A percentile compares a stretch with the other conserved stretches of the same genome.
phyloP scores from a whole-genome alignment of 2,329 filamentous ascomycete species.

The Xylaria sp. region DNA sequence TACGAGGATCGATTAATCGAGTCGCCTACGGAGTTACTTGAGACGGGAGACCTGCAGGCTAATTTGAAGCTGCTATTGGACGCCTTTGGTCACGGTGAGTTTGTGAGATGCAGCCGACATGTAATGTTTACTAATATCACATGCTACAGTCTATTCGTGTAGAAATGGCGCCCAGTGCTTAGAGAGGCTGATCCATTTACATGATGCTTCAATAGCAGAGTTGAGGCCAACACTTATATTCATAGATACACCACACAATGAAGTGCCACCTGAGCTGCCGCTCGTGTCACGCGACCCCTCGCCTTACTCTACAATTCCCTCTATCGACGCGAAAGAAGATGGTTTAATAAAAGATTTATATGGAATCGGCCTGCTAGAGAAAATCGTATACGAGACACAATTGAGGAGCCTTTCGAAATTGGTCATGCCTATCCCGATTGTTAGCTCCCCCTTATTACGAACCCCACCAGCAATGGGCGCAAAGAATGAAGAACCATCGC shows the following conservation, averaged over 20 bases:
- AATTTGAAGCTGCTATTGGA: slow-evolving; percentile 63
- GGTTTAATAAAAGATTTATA: slow-evolving; percentile 61
- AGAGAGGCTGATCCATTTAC: slow-evolving; percentile 62
- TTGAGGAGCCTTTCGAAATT: slow-evolving; percentile 66
- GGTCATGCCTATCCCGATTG: slow-evolving; percentile 65
- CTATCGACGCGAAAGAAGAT: slow-evolving; percentile 54
- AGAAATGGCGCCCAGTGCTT: slow-evolving; percentile 64
- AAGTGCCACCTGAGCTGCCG: slow-evolving; percentile 53
- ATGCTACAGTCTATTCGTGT: slow-evolving; percentile 62
- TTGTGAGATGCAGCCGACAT: slow-evolving; percentile 2
- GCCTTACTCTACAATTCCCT: slow-evolving; percentile 53
- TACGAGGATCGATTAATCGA: slow-evolving; percentile 58
- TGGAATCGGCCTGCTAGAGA: slow-evolving; percentile 64
- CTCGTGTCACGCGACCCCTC: slow-evolving; percentile 56
- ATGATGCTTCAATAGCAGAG: slow-evolving; percentile 62
- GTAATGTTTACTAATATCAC: slow-evolving; percentile 22
- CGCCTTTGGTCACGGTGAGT: slow-evolving; percentile 65
- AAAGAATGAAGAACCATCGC: slow-evolving; percentile 42
- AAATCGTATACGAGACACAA: slow-evolving; percentile 67
- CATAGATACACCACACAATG: slow-evolving; percentile 65
- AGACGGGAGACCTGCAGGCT: slow-evolving; percentile 53
- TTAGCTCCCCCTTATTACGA: slow-evolving; percentile 53
- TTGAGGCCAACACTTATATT: slow-evolving; percentile 67
- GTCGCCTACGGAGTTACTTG: slow-evolving; percentile 45
- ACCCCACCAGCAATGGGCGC: slow-evolving; percentile 48